Evolutionary conservation across 495 filamentous ascomycete genomes (phyloP), one percentile per base, ranked within the genome.

Genomic region (Penicillium canariense): DNA sequence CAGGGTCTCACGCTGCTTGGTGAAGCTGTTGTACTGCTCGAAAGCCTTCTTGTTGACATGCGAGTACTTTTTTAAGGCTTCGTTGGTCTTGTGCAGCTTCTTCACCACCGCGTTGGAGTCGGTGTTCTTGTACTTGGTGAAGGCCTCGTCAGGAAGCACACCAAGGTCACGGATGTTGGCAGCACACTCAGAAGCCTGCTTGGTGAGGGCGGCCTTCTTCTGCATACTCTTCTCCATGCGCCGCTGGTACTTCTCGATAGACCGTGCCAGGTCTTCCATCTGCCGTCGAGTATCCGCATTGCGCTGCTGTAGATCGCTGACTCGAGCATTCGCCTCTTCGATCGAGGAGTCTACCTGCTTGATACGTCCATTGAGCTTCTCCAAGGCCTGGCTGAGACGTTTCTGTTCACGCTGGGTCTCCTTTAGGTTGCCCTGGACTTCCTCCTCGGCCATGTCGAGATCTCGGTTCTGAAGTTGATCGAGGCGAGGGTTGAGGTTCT

Each of bases 11-110:
- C 93, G 86, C 68, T 97, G 90, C 50, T 85, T 87, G 17, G 93
- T 97, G 71, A 97, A 97, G 71, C 84, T 95, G 73, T 91, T 93
- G 78, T 97, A 97, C 70, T 99, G 94, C 70, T 99, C 95, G 58
- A 97, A 96, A 0, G 94, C 94, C 70, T 99, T 99, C 75, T 97
- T 99, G 81, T 99, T 99, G 66, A 99, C 90, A 62, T 96, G 89
- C 30, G 87, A 88, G 76, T 92, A 97, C 66, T 97, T 96, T 73
- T 97, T 97, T 38, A 99, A 78, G 0, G 86, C 82, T 54, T 96
- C 90, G 62, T 96, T 96, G 68, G 93, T 89, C 68, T 94, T 96
- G 70, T 94, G 87, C 7, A 98, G 83, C 20, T 87, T 86, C 60
- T 87, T 85, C n/a, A 90, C 84, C 22, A 96, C 87, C 30, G 79